Evolutionary conservation across 2,329 filamentous ascomycete species (phyloP).

Genomic region (Cladosporium halotolerans): DNA sequence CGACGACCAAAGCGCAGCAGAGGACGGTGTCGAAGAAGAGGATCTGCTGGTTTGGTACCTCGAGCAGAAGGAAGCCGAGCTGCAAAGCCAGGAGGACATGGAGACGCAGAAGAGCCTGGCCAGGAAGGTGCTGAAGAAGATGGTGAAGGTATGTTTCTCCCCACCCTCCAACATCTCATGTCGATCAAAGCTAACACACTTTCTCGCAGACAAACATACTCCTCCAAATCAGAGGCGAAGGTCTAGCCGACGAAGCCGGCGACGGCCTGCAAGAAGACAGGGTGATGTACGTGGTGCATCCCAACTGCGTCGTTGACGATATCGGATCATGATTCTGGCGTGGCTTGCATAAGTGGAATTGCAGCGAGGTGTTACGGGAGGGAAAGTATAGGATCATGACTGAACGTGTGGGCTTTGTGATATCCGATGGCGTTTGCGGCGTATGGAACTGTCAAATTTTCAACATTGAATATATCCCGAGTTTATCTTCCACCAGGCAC

Average conservation of each 20-base stretch:
- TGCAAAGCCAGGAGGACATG: slow-evolving; percentile 75
- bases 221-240: slow-evolving; percentile 67
- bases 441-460: too few relatives aligned
- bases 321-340: not conserved
- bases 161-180: not conserved
- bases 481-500: too few relatives aligned
- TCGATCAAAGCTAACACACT: not conserved
- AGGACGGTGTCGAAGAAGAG: slow-evolving; percentile 80
- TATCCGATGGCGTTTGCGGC: slow-evolving; percentile 6
- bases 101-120: slow-evolving; percentile 66
- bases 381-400: not conserved
- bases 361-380: too few relatives aligned
- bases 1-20: slow-evolving; percentile 67
- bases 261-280: slow-evolving; percentile 46
- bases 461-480: too few relatives aligned
- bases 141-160: slow-evolving; percentile 72
- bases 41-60: slow-evolving; percentile 83
- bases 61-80: slow-evolving; percentile 78
- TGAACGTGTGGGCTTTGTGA: not conserved
- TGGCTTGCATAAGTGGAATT: too few relatives aligned
- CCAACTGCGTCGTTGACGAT: slow-evolving; percentile 79
- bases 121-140: slow-evolving; percentile 83
- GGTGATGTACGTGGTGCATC: slow-evolving; percentile 82
- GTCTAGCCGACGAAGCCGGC: slow-evolving; percentile 73
- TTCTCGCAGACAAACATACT: slow-evolving; percentile 51